These are phyloP conservation scores for Houttuynia cordata DNA, from an alignment of 164 flowering plant species.

Conservation along the genomic window DNA sequence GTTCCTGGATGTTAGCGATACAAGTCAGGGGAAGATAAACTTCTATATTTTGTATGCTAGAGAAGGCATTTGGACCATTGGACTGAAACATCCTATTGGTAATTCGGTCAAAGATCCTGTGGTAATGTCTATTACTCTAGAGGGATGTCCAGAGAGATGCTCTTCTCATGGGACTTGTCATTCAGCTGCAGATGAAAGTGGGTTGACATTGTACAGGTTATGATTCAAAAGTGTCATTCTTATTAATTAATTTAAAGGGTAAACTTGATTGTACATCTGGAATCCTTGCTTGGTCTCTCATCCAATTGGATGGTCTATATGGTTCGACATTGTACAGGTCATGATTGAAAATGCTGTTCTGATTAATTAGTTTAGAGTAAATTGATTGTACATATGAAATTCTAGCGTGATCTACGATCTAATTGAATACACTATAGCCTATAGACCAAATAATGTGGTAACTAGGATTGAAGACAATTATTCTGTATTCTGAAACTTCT, in stretches of 20 bases:
- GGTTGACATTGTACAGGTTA: constrained; percentile 70
- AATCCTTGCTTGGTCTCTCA: too few species aligned
- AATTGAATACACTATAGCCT: too few species aligned
- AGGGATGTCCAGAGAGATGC: constrained; percentile 76
- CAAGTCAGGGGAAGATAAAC: constrained; percentile 35
- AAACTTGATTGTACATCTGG: too few species aligned
- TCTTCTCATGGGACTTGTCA: constrained; percentile 64
- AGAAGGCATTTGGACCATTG: constrained; percentile 86
- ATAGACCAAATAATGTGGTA: too few species aligned
- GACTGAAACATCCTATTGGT: constrained; percentile 33
- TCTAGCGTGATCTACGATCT: too few species aligned
- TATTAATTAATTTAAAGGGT: neutral
- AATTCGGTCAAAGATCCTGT: constrained; percentile 21
- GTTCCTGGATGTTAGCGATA: constrained; percentile 52
- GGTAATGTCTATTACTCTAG: constrained; percentile 51
- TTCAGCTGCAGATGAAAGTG: constrained; percentile 51
- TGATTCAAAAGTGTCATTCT: neutral
- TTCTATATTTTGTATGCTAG: constrained; percentile 63
- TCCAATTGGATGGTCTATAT: too few species aligned
- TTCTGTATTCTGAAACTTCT: neutral
- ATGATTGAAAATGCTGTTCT: neutral
- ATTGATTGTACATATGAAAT: too few species aligned
- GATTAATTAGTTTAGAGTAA: neutral
- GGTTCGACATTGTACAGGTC: constrained; percentile 78
- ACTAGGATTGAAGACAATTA: too few species aligned